These are phyloP conservation scores for Kuraishia ogatae DNA, from an alignment of 805 yeast genomes.

Conservation along the genomic window DNA sequence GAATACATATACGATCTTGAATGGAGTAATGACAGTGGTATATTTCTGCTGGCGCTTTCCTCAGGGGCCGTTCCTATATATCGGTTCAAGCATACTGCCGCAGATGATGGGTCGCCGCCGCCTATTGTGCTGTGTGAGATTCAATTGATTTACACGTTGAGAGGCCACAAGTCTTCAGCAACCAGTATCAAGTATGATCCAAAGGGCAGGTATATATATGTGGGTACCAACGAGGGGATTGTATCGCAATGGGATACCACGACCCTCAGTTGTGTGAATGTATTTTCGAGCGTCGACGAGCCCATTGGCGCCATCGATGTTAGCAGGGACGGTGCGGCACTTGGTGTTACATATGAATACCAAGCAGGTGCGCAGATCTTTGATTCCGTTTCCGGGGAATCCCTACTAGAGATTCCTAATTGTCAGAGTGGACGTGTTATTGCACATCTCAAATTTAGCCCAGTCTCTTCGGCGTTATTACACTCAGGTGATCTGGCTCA, in stretches of 20 bases:
- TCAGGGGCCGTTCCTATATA: conserved; percentile 28
- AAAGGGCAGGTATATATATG: conserved; percentile 27
- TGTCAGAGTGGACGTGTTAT: background rate
- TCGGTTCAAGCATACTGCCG: conserved; percentile 3
- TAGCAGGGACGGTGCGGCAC: conserved; percentile 27
- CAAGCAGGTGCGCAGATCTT: conserved; percentile 26
- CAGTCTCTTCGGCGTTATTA: background rate
- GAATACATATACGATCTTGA: conserved; percentile 27
- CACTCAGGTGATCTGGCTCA: conserved; percentile 1
- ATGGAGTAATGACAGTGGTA: conserved; percentile 24
- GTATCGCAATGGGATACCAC: conserved; percentile 30
- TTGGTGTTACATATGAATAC: conserved; percentile 33
- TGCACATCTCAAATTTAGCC: conserved; percentile 1
- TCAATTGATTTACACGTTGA: conserved; percentile 13
- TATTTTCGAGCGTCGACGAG: conserved; percentile 30
- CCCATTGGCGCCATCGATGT: conserved; percentile 27
- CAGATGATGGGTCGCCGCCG: background rate
- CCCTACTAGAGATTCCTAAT: conserved; percentile 9
- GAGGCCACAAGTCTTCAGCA: conserved; percentile 29
- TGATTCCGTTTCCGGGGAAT: conserved; percentile 17
- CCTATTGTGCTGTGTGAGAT: conserved; percentile 2
- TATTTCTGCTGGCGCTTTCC: conserved; percentile 27
- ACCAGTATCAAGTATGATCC: conserved; percentile 30
- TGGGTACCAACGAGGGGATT: conserved; percentile 39
- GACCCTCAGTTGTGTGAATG: conserved; percentile 22